Conservation (phyloP, 192 early-diverging fungal species). For the Ambispora gerdemannii region DNA sequence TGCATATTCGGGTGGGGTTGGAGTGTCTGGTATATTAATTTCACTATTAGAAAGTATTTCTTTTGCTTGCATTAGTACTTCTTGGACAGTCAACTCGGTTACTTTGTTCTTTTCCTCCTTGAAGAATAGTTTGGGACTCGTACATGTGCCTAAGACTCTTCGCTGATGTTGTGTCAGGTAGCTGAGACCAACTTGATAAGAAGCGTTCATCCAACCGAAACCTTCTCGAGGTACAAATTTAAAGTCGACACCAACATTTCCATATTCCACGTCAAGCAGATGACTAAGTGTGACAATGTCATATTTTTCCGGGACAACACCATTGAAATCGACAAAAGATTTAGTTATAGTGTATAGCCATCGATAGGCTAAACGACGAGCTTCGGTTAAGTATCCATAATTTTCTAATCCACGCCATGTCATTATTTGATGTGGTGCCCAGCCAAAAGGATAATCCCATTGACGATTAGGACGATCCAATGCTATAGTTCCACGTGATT, state of each 20-base stretch:
- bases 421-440: conserved; percentile 99
- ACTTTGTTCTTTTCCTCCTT: not conserved
- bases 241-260: conserved; percentile 93
- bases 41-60: too few relatives aligned
- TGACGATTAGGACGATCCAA: conserved; percentile 89
- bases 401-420: conserved; percentile 86
- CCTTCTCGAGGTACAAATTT: conserved; percentile 91
- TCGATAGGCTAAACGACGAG: conserved; percentile 81
- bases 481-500: conserved; percentile 77
- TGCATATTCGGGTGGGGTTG: too few relatives aligned
- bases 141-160: conserved; percentile 65
- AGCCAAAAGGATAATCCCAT: conserved; percentile 93
- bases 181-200: conserved; percentile 76
- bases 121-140: conserved; percentile 24
- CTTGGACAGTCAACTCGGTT: not conserved
- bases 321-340: conserved; percentile 95
- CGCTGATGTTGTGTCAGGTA: conserved; percentile 70
- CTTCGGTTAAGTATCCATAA: conserved; percentile 75
- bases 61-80: too few relatives aligned
- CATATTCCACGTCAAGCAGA: conserved; percentile 91
- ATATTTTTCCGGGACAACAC: conserved; percentile 96
- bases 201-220: conserved; percentile 99
- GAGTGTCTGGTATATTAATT: too few relatives aligned
- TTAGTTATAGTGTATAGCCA: conserved; percentile 96
- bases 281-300: conserved; percentile 92